Evolutionary conservation across 331 rosid genomes (phyloP).

Genomic region (Malus hybrid): DNA sequence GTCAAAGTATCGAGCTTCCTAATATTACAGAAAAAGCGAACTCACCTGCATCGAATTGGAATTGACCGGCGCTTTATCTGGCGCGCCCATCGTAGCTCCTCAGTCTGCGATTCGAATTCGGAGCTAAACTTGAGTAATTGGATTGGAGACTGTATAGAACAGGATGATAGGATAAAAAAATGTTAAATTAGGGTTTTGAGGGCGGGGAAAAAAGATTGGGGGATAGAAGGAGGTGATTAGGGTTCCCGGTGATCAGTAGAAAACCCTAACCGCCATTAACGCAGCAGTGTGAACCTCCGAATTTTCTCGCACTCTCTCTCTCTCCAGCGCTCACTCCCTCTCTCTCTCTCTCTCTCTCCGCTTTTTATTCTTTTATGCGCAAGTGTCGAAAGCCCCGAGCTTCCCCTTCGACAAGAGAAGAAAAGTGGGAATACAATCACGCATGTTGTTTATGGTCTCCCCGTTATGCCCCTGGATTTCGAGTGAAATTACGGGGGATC

Average conservation of each 20-base stretch:
- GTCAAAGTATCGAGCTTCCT: constrained; percentile 25
- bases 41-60: constrained; percentile 84
- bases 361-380: constrained; percentile 24
- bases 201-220: constrained; percentile 8
- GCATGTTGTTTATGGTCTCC: constrained; percentile 6
- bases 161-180: neutral
- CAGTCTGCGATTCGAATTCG: constrained; percentile 19
- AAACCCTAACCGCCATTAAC: constrained; percentile 77
- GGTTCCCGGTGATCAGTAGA: constrained; percentile 35
- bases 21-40: constrained; percentile 11
- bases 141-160: constrained; percentile 17
- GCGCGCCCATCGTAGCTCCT: constrained; percentile 66
- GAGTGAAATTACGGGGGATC: constrained; percentile 9
- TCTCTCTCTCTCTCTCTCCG: neutral
- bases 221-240: constrained; percentile 18
- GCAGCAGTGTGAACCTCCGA: constrained; percentile 28
- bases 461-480: constrained; percentile 18
- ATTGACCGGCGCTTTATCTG: constrained; percentile 64
- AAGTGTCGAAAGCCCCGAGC: constrained; percentile 20
- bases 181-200: constrained; percentile 58
- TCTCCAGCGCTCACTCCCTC: neutral
- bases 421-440: constrained; percentile 20
- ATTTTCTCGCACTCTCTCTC: constrained; percentile 13
- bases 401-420: constrained; percentile 23
- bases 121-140: constrained; percentile 10